Base-by-base conservation (phyloP, 495 filamentous ascomycete species). In the Beverwykella pulmonaria region DNA sequence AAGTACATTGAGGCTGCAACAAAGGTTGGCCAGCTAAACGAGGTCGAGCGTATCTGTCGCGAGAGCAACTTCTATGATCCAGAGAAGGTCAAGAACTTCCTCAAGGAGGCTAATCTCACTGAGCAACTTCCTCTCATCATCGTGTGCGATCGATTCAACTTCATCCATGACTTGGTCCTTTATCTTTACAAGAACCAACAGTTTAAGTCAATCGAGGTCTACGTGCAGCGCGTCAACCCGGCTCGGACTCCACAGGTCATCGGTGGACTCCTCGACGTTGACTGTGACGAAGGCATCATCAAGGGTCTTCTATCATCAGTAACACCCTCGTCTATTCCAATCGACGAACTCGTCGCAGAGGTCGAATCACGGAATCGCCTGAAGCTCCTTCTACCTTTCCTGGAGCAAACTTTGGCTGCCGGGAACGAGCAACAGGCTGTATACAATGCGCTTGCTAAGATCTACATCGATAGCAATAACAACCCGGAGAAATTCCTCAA, bases 101-200 rank as follows among this genome's bases (percentile, higher is more conserved):
- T 99, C 57, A 99, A 98, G 80, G 95, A 99, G 76, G 93, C 94
- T 41, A 88, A 87, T 68, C 83, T 99, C 61, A 88, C 87, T 6
- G 94, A 98, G 77, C 92, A 97, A 79, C 83, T 98, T 48, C 95
- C 95, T 17, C 81, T 99, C 61, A 98, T 99, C 80, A 96, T 98
- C 73, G 95, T 99, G 66, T 98, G 95, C 79, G 95, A 99, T 71
- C 92, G 93, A 19, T 97, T 95, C 84, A 96, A 97, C 80, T 93
- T 99, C 75, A 91, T 97, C 61, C 95, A 99, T 72, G 95, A 99
- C 75, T 76, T 99, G 72, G 90, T 99, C 26, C 84, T 98, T 23
- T 98, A 97, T 77, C 90, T 99, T 25, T 99, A 98, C 82, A 92
- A 97, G 79, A 96, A 96, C 79, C 94, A 98, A 77, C 95, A 97